Conservation (phyloP, 2,329 filamentous ascomycete genomes). For the Emmonsiellopsis sp. region DNA sequence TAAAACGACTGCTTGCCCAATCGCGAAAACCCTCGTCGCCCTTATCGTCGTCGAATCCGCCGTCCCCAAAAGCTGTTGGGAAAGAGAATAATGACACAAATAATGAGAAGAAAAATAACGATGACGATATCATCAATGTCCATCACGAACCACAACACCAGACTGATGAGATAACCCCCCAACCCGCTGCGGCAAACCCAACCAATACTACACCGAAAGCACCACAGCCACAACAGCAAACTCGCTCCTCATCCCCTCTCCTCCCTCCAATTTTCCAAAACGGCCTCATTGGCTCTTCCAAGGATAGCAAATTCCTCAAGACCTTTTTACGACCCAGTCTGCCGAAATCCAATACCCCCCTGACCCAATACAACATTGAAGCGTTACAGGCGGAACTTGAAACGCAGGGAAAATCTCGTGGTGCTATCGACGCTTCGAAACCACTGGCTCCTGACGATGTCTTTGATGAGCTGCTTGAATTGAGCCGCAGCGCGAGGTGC, state of each 20-base stretch:
- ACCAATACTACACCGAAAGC: neutral
- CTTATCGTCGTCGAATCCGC: neutral
- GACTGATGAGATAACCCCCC: no score
- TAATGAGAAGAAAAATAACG: neutral
- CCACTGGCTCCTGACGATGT: neutral
- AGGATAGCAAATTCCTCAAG: constrained; percentile 5
- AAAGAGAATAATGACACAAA: neutral
- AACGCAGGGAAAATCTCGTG: no score
- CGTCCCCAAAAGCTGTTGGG: neutral
- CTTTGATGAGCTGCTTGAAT: constrained; percentile 1
- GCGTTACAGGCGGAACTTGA: constrained; percentile 4
- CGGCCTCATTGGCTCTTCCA: constrained; percentile 2
- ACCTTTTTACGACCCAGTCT: neutral
- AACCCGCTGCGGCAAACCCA: neutral
- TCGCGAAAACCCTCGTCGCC: neutral
- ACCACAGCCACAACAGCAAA: neutral
- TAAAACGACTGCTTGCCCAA: neutral
- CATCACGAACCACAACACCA: neutral
- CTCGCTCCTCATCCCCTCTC: neutral
- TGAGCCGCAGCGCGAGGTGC: neutral
- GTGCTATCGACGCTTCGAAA: neutral
- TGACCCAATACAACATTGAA: constrained; percentile 7
- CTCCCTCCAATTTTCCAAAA: neutral
- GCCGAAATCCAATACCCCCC: constrained; percentile 4
- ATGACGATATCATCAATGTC: neutral